phyloP scores from a whole-genome alignment of 2,329 filamentous ascomycete species.

The Colletotrichum sp. region DNA sequence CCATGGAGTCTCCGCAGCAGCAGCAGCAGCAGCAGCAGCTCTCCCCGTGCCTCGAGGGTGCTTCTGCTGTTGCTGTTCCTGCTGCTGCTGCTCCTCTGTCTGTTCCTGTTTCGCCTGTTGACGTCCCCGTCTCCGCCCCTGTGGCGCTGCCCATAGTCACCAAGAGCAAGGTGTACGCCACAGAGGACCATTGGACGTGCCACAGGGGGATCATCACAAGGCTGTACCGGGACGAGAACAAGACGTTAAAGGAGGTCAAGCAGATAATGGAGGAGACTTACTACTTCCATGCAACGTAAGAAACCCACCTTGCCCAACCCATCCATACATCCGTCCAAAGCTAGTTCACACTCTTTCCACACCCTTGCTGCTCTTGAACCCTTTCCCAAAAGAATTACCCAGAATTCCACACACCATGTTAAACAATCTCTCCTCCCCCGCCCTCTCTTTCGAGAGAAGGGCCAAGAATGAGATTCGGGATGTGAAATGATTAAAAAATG shows the following conservation, averaged over 20 bases:
- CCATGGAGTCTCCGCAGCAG: not conserved
- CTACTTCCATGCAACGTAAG: not conserved
- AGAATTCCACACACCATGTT: not conserved
- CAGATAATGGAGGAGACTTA: not conserved
- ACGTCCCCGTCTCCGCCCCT: not conserved
- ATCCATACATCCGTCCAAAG: not conserved
- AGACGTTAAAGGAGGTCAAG: constrained; percentile 1
- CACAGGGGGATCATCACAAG: not conserved
- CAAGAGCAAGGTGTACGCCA: not conserved
- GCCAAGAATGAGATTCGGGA: not conserved
- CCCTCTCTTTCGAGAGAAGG: not conserved
- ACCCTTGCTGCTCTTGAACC: not conserved
- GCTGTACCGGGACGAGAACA: not conserved
- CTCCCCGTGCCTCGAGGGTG: not conserved
- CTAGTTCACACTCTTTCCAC: not conserved
- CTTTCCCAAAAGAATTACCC: not conserved
- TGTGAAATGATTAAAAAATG: not conserved
- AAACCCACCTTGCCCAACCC: not conserved
- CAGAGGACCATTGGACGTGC: not conserved
- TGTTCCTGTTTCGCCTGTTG: not conserved
- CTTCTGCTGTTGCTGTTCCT: not conserved
- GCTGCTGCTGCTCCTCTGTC: not conserved
- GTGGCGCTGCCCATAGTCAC: not conserved
- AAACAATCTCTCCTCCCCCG: not conserved
- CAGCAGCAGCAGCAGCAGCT: not conserved